These are phyloP conservation scores for Paramecium biaurelia DNA, from an alignment of 73 alveolate species.

Conservation along the genomic window DNA sequence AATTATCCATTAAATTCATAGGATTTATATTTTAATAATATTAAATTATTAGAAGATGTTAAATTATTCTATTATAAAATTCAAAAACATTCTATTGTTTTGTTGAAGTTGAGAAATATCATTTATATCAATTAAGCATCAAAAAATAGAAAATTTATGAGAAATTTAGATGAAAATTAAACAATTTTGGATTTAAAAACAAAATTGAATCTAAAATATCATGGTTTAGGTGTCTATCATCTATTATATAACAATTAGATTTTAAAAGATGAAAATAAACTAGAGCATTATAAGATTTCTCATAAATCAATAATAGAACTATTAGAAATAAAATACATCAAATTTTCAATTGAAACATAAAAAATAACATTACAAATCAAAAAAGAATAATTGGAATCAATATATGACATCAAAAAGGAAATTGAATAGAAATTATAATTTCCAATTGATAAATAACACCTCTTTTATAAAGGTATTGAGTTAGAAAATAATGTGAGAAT, in stretches of 20 bases:
- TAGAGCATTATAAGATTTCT: not conserved
- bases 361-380: not conserved
- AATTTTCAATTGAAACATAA: not conserved
- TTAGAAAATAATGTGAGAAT: not conserved
- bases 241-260: not conserved
- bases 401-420: not conserved
- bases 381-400: not conserved
- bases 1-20: not conserved
- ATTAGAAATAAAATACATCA: not conserved
- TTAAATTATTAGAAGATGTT: not conserved
- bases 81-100: not conserved
- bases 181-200: not conserved
- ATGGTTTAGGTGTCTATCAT: not conserved
- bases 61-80: not conserved
- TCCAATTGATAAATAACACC: not conserved
- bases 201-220: not conserved
- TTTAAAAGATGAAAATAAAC: not conserved
- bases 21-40: not conserved
- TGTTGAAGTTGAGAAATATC: not conserved
- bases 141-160: not conserved
- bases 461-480: not conserved
- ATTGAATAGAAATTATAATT: not conserved
- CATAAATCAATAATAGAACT: not conserved
- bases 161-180: not conserved
- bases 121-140: not conserved